A percentile compares a stretch with the other conserved stretches of the same genome.
These are phyloP conservation scores for Micractinium sp. DNA, from an alignment of 139 green algal genomes.

Conservation along the genomic window DNA sequence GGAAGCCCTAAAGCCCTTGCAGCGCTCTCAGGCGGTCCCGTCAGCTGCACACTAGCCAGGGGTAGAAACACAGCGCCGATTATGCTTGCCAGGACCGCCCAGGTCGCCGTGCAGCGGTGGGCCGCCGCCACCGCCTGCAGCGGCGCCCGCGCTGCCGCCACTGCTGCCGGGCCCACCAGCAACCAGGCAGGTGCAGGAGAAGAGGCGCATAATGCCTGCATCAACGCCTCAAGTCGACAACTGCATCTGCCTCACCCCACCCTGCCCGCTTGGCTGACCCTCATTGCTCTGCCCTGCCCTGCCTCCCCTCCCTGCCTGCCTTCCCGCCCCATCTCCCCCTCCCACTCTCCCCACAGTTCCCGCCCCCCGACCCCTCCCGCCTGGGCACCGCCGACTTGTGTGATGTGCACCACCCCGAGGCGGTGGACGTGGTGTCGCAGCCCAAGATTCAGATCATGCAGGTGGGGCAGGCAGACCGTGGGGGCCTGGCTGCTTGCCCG, in stretches of 20 bases:
- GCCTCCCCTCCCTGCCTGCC: no score
- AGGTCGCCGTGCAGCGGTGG: slow-evolving; percentile 12
- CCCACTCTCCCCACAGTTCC: slow-evolving; percentile 26
- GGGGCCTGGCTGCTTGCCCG: neutral
- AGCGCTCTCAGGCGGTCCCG: no score
- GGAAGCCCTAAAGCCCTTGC: no score
- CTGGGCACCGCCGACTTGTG: slow-evolving; percentile 86
- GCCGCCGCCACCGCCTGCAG: neutral
- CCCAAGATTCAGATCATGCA: slow-evolving; percentile 47
- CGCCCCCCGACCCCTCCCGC: slow-evolving; percentile 72
- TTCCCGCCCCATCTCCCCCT: no score
- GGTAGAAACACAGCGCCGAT: no score
- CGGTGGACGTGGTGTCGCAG: slow-evolving; percentile 63
- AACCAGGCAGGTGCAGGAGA: neutral
- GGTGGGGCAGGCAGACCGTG: neutral
- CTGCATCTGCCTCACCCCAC: no score
- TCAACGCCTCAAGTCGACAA: no score
- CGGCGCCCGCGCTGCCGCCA: neutral
- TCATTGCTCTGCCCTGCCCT: no score
- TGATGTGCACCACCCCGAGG: slow-evolving; percentile 76
- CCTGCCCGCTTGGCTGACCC: no score
- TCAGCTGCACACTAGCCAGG: no score
- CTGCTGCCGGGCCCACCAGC: neutral
- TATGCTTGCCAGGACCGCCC: slow-evolving; percentile 4
- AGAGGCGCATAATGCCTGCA: no score